Conservation (phyloP, 2,329 filamentous ascomycete species). For the Whalleya microplaca region DNA sequence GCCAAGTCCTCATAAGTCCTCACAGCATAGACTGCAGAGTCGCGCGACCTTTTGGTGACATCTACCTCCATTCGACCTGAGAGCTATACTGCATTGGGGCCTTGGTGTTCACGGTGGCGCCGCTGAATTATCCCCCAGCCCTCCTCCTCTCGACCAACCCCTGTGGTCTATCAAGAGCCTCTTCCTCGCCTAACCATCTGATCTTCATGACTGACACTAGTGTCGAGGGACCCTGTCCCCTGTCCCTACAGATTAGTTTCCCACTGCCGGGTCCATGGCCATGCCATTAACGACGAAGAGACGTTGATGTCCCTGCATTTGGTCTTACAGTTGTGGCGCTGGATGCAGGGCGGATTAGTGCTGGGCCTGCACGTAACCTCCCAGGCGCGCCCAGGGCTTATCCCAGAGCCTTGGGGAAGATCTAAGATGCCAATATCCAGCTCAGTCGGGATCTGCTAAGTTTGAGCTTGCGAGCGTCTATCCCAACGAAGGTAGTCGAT, state of each 20-base stretch:
- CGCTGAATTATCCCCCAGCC: constrained; percentile 32
- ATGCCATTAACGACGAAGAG: constrained; percentile 25
- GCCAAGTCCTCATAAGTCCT: constrained; percentile 9
- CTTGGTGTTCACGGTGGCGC: constrained; percentile 34
- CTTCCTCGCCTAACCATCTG: constrained; percentile 22
- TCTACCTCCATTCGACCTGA: constrained; percentile 30
- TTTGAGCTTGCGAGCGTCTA: constrained; percentile 35
- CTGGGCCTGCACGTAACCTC: constrained; percentile 25
- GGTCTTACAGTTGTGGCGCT: constrained; percentile 31
- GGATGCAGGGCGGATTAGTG: constrained; percentile 29
- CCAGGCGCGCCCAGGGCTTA: constrained; percentile 21
- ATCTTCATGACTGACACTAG: constrained; percentile 20
- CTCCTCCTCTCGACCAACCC: constrained; percentile 22
- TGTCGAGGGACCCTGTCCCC: constrained; percentile 1
- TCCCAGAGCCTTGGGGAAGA: constrained; percentile 25
- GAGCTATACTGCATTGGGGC: constrained; percentile 31
- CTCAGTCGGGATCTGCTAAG: constrained; percentile 38
- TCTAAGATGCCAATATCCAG: constrained; percentile 35
- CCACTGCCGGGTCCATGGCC: constrained; percentile 13
- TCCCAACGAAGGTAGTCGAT: constrained; percentile 27
- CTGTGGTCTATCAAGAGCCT: constrained; percentile 18
- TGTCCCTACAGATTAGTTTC: constrained; percentile 11
- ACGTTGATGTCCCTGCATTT: constrained; percentile 25
- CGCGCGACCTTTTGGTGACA: not conserved
- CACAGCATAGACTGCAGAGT: constrained; percentile 18